A percentile compares a stretch with the other conserved stretches of the same genome.
phyloP scores from a whole-genome alignment of 2,329 filamentous ascomycete genomes.

The Aspergillus flavus region DNA sequence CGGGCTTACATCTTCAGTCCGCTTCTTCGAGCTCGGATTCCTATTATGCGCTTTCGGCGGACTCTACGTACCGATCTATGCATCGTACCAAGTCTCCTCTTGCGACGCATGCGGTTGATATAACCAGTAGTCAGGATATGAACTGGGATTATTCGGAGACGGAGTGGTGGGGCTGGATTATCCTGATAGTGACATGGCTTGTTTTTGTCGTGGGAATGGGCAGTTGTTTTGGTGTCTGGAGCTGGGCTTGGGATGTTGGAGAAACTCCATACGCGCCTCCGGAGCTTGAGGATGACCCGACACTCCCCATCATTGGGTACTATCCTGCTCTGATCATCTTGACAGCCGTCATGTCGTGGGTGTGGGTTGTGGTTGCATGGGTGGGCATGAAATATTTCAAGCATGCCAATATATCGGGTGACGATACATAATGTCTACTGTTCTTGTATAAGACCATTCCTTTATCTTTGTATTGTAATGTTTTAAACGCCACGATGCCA shows the following conservation, averaged over 20 bases:
- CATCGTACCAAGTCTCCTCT: constrained; percentile 43
- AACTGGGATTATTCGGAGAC: constrained; percentile 89
- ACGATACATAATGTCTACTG: constrained; percentile 46
- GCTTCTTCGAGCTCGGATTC: constrained; percentile 64
- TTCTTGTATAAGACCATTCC: neutral
- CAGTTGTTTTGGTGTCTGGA: constrained; percentile 92
- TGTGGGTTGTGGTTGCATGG: constrained; percentile 97
- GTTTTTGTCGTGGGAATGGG: constrained; percentile 98
- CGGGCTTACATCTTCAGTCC: constrained; percentile 34
- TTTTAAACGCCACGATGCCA: neutral
- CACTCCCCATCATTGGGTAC: constrained; percentile 92
- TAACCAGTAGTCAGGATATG: constrained; percentile 46
- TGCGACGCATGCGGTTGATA: constrained; percentile 36
- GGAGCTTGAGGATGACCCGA: constrained; percentile 92
- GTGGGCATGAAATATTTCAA: constrained; percentile 99
- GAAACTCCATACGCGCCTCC: constrained; percentile 94
- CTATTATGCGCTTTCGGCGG: constrained; percentile 57
- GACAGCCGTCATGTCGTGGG: constrained; percentile 96
- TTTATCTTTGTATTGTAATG: neutral
- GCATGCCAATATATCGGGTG: constrained; percentile 84
- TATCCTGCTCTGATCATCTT: constrained; percentile 93
- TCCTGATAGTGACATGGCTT: constrained; percentile 87
- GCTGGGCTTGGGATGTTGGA: constrained; percentile 98
- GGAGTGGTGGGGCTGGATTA: constrained; percentile 97
- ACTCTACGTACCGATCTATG: constrained; percentile 34